A percentile compares a stretch with the other conserved stretches of the same genome.
These are phyloP conservation scores for Balansia obtecta DNA, from an alignment of 2,329 filamentous ascomycete genomes.

Conservation along the genomic window DNA sequence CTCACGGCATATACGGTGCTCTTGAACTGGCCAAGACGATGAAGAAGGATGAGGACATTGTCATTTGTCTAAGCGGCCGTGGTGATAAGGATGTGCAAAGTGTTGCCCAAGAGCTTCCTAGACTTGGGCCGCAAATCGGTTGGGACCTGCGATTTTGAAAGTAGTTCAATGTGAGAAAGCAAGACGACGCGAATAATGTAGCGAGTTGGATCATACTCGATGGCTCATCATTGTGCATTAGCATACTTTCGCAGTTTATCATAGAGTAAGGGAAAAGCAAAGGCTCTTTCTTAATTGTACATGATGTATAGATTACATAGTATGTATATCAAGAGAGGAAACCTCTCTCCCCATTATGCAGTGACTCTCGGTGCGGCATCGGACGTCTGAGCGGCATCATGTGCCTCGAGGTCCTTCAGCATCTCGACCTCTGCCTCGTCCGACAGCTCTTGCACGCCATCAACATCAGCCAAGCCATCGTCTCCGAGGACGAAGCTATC, in stretches of 20 bases:
- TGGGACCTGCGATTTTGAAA: conserved; percentile 53
- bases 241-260: conserved; percentile 3
- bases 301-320: background rate
- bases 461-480: conserved; percentile 24
- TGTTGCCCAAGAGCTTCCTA: conserved; percentile 87
- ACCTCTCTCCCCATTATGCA: background rate
- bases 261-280: background rate
- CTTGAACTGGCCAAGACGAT: conserved; percentile 87
- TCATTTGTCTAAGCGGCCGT: conserved; percentile 85
- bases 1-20: conserved; percentile 83
- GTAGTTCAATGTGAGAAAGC: background rate
- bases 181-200: no score
- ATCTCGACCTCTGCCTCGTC: conserved; percentile 24
- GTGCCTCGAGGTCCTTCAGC: conserved; percentile 20
- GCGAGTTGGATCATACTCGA: no score
- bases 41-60: conserved; percentile 76
- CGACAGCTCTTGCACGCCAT: conserved; percentile 26
- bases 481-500: conserved; percentile 36
- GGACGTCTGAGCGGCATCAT: conserved; percentile 8
- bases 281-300: background rate
- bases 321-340: background rate
- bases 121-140: conserved; percentile 76
- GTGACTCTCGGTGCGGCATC: background rate
- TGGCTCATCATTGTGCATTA: no score
- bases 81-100: conserved; percentile 99